phyloP scores from a whole-genome alignment of 2,329 filamentous ascomycete species.

The Drechslerella stenobrocha region DNA sequence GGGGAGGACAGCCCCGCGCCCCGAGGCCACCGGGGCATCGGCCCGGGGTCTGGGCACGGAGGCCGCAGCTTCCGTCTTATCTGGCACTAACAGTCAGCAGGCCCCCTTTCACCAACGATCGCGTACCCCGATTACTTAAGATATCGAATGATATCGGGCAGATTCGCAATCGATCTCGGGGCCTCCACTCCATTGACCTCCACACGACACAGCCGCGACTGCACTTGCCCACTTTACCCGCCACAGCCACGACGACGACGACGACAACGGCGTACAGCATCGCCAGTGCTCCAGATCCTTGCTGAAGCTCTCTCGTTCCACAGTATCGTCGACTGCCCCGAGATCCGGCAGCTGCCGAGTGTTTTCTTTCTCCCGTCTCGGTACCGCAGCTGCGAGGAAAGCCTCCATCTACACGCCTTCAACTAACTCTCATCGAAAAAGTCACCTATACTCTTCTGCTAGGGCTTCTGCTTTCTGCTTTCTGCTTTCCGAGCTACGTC shows the following conservation, averaged over 20 bases:
- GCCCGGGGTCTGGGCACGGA: background rate
- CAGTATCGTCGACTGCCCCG: conserved; percentile 11
- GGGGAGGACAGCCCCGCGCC: conserved; percentile 6
- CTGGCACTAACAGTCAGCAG: conserved; percentile 6
- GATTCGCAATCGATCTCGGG: background rate
- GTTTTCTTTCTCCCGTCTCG: conserved; percentile 1
- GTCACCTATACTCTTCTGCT: background rate
- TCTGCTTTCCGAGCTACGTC: background rate
- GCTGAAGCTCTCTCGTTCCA: background rate
- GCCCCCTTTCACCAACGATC: background rate
- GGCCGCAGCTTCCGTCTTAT: background rate
- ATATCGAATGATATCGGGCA: no score
- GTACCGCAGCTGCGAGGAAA: background rate
- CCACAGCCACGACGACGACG: background rate
- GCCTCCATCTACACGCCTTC: no score
- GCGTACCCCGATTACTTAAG: no score
- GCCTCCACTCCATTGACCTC: no score
- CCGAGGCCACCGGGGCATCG: background rate
- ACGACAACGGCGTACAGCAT: background rate
- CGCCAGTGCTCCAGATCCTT: background rate
- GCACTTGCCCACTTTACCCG: background rate
- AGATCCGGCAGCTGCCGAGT: conserved; percentile 39
- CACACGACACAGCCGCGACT: background rate
- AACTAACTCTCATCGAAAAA: conserved; percentile 1
- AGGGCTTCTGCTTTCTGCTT: background rate